A percentile compares a stretch with the other conserved stretches of the same genome.
Evolutionary conservation across 805 yeast species (phyloP).

Genomic region (Nakazawaea holstii): DNA sequence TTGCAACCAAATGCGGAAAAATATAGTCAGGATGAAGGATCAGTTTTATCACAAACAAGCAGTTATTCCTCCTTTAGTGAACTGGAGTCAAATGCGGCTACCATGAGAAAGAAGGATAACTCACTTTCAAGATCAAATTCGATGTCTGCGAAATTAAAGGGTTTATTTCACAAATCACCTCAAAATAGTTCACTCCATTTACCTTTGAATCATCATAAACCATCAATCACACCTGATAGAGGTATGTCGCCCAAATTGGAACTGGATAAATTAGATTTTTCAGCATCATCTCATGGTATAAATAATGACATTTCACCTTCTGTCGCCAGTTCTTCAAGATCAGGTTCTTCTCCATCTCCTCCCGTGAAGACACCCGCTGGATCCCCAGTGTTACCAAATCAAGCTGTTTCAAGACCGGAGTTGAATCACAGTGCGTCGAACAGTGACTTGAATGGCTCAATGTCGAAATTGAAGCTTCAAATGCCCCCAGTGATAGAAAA

Average conservation of each 20-base stretch:
- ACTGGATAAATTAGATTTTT: neutral
- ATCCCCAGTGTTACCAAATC: neutral
- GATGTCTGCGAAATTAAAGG: slow-evolving; percentile 9
- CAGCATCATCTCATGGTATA: too few relatives aligned
- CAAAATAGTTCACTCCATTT: slow-evolving; percentile 7
- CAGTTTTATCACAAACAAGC: slow-evolving; percentile 3
- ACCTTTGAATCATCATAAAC: neutral
- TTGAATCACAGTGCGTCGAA: slow-evolving; percentile 11
- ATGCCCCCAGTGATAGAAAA: slow-evolving; percentile 28
- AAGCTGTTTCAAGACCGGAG: slow-evolving; percentile 9
- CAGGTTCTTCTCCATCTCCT: neutral
- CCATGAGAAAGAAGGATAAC: neutral
- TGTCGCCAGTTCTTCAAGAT: neutral
- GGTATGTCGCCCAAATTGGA: neutral
- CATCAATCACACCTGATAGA: neutral
- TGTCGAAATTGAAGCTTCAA: slow-evolving; percentile 20
- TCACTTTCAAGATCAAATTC: slow-evolving; percentile 11
- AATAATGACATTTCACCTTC: too few relatives aligned
- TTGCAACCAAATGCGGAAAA: neutral
- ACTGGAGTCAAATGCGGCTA: neutral
- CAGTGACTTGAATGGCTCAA: slow-evolving; percentile 19
- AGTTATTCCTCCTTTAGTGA: slow-evolving; percentile 7
- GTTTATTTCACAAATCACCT: slow-evolving; percentile 10
- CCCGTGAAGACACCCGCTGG: neutral
- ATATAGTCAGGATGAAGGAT: slow-evolving; percentile 5